Base-by-base conservation (phyloP, 2,329 filamentous ascomycete genomes). In the Botrytis fabae region DNA sequence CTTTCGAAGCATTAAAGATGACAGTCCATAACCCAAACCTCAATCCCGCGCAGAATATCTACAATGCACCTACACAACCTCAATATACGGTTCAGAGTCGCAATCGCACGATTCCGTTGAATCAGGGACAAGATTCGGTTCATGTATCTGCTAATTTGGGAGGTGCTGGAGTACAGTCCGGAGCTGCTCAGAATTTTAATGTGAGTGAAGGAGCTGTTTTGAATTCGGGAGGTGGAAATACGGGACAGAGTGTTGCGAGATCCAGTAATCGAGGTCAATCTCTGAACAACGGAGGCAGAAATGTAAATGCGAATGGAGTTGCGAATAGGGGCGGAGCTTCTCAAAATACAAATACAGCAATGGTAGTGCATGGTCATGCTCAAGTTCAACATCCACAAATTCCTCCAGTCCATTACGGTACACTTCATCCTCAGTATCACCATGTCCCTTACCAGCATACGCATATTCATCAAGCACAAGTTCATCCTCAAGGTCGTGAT, bases 61-160 rank as follows among this genome's bases (percentile, higher is more conserved):
- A 60, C 9, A 60, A 60, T 60, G 28, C 32, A 2, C 57, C 57
- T 0, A 60, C 57, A 2, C 18, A 60, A 6, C 28, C 20, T 9
- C 7, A 4, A 38, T 38, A 32, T 16, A 9, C 18, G 22, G 2
- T 22, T 22, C 32, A 35, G 9, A 60, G 32, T n/a, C 2, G 8
- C 7, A 48, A 48, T 59, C 32, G 28, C 12, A 25, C 20, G 9
- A 12, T 60, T 4, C 20, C 18, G 3, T 22, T 35, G 9, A 1
- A 1, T 59, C 54, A 32, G 1, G n/a, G 0, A 20, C 54, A 59
- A 10, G 14, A 14, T 1, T 0, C 0, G 5, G 16, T 35, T 10
- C 16, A 35, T 20, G 16, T 1, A 35, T 5, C 54, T 22, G 54
- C 3, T 9, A 2, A 2, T 28, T 5, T 10, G 7, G 16, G 1